Evolutionary conservation across 2,329 filamentous ascomycete species (phyloP).

Genomic region (Colletotrichum coccodes): DNA sequence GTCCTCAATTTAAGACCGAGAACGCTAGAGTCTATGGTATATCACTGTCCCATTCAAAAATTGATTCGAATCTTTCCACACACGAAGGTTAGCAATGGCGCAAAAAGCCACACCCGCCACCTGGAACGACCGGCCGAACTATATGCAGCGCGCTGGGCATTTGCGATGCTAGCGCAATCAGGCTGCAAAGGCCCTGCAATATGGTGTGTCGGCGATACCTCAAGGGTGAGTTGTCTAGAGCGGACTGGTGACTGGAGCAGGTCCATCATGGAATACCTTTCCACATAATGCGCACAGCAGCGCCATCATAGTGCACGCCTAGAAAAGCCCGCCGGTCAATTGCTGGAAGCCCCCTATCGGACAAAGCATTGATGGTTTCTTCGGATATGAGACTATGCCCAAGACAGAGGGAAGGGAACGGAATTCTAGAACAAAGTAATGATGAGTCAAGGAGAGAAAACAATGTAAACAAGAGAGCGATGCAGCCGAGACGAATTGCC

Average conservation of each 20-base stretch:
- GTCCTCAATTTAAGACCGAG: background rate
- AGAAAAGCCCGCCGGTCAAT: background rate
- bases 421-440: background rate
- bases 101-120: background rate
- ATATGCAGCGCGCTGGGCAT: background rate
- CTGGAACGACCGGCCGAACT: background rate
- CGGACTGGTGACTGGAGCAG: background rate
- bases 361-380: background rate
- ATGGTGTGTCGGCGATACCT: background rate
- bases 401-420: conserved; percentile 3
- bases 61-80: background rate
- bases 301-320: background rate
- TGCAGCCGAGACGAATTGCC: background rate
- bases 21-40: background rate
- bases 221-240: background rate
- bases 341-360: background rate
- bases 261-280: background rate
- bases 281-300: background rate
- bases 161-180: background rate
- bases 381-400: conserved; percentile 4
- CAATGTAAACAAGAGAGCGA: background rate
- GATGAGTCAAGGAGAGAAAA: background rate
- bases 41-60: background rate
- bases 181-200: background rate
- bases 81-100: background rate